phyloP scores from a whole-genome alignment of 352 stramenopile genomes.

The Halophytophthora polymorphica region DNA sequence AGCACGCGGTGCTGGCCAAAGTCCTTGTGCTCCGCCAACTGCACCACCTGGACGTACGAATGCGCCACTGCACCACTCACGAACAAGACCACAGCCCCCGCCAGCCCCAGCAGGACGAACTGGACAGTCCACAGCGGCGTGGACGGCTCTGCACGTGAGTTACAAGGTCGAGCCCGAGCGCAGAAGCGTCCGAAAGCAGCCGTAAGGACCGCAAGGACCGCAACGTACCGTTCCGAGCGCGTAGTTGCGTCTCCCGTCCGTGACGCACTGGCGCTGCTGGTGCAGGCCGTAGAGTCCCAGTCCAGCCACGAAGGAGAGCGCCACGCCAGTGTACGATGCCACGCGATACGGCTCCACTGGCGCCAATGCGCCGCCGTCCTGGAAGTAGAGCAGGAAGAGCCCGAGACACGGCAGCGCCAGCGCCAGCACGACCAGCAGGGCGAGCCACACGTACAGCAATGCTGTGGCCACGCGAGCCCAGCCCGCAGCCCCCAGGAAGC shows the following conservation, averaged over 20 bases:
- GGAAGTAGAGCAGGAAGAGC: constrained; percentile 59
- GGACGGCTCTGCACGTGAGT: neutral
- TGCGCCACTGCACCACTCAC: constrained; percentile 46
- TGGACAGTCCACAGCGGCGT: constrained; percentile 8
- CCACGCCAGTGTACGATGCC: constrained; percentile 44
- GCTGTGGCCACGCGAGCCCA: constrained; percentile 31
- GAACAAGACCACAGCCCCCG: constrained; percentile 40
- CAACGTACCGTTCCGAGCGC: constrained; percentile 42
- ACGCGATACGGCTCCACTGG: constrained; percentile 49
- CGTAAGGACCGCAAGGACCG: too few species aligned
- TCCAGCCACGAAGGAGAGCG: constrained; percentile 36
- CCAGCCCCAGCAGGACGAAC: constrained; percentile 45
- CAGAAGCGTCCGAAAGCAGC: neutral
- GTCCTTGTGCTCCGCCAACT: constrained; percentile 25
- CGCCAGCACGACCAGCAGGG: constrained; percentile 48
- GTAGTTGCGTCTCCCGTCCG: constrained; percentile 52
- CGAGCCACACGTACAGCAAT: constrained; percentile 54
- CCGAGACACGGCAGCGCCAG: constrained; percentile 47
- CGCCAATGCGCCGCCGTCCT: constrained; percentile 51
- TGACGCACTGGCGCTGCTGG: constrained; percentile 51
- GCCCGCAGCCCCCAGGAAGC: constrained; percentile 3
- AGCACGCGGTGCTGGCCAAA: constrained; percentile 33
- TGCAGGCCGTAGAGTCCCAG: constrained; percentile 49
- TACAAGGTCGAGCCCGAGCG: neutral
- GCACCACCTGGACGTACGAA: constrained; percentile 36